phyloP scores from a whole-genome alignment of 2,329 filamentous ascomycete species.

The Cladosporium sp. region DNA sequence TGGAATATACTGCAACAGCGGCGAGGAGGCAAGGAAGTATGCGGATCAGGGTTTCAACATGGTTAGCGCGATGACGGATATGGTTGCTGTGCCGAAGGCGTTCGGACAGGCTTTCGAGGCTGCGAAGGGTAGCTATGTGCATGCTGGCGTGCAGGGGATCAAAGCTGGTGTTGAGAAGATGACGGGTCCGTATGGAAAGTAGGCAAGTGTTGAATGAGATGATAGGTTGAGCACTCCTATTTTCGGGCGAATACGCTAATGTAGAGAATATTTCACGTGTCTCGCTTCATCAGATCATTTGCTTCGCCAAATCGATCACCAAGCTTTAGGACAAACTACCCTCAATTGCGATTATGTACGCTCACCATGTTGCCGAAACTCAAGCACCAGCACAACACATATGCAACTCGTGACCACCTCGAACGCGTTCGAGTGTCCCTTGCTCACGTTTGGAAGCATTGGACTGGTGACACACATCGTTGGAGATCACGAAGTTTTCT shows the following conservation, averaged over 20 bases:
- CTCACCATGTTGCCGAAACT: no score
- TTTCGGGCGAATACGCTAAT: background rate
- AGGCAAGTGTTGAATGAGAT: background rate
- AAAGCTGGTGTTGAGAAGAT: conserved; percentile 27
- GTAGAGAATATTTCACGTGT: background rate
- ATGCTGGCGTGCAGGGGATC: conserved; percentile 28
- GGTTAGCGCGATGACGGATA: conserved; percentile 43
- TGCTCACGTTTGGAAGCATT: no score
- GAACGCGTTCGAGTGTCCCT: no score
- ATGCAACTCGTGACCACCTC: no score
- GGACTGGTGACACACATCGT: no score
- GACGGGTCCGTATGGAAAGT: conserved; percentile 22
- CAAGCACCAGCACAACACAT: no score
- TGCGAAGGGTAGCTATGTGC: conserved; percentile 29
- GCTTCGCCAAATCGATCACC: no score
- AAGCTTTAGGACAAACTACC: no score
- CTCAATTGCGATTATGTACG: no score
- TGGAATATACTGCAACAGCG: conserved; percentile 56
- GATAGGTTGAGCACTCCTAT: no score
- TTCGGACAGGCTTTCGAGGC: conserved; percentile 32
- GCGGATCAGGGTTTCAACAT: conserved; percentile 58
- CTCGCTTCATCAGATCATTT: background rate
- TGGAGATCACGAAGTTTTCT: no score
- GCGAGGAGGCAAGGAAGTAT: conserved; percentile 53
- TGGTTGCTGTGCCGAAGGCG: conserved; percentile 31